Base-by-base conservation (phyloP, 352 stramenopile genomes). In the Globisporangium acanthophoron region DNA sequence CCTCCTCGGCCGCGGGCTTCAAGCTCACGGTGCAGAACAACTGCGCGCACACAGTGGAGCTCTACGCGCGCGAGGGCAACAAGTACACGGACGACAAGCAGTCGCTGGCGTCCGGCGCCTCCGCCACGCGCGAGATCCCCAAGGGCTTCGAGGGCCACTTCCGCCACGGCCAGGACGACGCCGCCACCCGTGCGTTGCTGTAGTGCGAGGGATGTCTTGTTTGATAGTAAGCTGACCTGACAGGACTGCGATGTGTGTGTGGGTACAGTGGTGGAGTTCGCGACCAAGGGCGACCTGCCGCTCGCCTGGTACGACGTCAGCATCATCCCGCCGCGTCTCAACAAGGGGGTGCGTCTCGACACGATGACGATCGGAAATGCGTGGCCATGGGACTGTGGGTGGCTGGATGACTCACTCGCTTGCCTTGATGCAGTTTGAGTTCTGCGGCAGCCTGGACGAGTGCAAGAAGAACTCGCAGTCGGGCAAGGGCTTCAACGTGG, bases 81-180 rank as follows among this genome's bases (percentile, higher is more conserved):
- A 63, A 76, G 56, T 80, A 74, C 65, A 82, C 62, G 35, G 76
- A 87, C 59, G 56, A 66, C 47, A 66, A 65, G 54, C 64, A 82
- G 29, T 56, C 60, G 18, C 72, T 88, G 52, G 56, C 68, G 4
- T n/a, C 62, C 24, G 76, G 80, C 27, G 70, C 45, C 2, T 83
- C 76, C 12, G 45, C 64, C 12, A 49, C 62, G 45, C 73, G 73
- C 53, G 65, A 67, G 21, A 76, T 88, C 50, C 66, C 57, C 31
- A 87, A 87, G 64, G 76, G 69, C 65, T 88, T 71, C 58, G 74
- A 90, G 63, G 78, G 80, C 52, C 68, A 88, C 66, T 85, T 85
- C 61, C 80, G 80, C 65, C 74, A 85, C 70, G 80, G 80, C 35
- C 48, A 66, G 20, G 62, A 71, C 64, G 76, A 81, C 49, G 67